Evolutionary conservation across 129 eudicot genomes (phyloP).

Genomic region (Rutidosis leptorrhynchoides): DNA sequence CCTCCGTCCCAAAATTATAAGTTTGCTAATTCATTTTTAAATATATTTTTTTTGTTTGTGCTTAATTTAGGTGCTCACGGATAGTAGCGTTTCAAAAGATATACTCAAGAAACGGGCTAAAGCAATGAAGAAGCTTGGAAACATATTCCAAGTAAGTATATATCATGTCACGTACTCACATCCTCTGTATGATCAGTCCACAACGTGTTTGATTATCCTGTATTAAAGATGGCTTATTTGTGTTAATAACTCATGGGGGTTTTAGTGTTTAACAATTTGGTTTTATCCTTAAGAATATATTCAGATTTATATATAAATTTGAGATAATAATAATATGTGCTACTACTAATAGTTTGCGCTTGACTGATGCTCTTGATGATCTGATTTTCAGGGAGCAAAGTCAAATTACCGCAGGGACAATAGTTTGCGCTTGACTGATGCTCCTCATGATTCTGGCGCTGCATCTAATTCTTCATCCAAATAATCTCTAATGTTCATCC

Average conservation of each 20-base stretch:
- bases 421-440: constrained; percentile 39
- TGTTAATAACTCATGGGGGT: too few species aligned
- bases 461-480: constrained; percentile 19
- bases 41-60: background rate
- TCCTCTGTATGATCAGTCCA: background rate
- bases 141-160: constrained; percentile 64
- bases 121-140: constrained; percentile 73
- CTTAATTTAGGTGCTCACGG: constrained; percentile 65
- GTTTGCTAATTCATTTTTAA: too few species aligned
- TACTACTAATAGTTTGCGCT: too few species aligned
- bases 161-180: background rate
- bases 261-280: too few species aligned
- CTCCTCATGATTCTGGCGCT: too few species aligned
- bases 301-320: too few species aligned
- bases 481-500: constrained; percentile 16
- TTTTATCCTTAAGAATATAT: background rate
- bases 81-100: constrained; percentile 58
- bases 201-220: background rate
- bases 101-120: constrained; percentile 50
- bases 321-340: too few species aligned
- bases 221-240: background rate
- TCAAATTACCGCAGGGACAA: constrained; percentile 44
- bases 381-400: constrained; percentile 52
- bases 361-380: constrained; percentile 16
- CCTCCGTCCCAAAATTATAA: too few species aligned